phyloP scores from a whole-genome alignment of 2,329 filamentous ascomycete species.

The Calonectria pseudoreteaudii region DNA sequence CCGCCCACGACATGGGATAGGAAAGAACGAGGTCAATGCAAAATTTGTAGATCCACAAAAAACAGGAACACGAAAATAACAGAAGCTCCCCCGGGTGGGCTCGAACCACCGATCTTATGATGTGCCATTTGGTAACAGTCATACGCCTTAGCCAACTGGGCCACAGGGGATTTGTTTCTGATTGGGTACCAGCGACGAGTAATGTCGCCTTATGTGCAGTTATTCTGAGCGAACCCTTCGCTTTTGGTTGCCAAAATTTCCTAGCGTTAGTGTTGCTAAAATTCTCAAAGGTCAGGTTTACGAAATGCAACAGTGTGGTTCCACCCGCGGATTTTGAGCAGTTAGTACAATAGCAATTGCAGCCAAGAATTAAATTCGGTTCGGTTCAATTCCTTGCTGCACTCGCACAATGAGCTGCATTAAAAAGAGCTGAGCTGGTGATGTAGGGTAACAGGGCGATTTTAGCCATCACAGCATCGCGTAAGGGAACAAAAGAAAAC shows the following conservation, averaged over 20 bases:
- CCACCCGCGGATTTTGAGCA: background rate
- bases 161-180: background rate
- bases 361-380: background rate
- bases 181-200: background rate
- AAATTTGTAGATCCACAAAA: background rate
- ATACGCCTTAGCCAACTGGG: background rate
- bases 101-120: background rate
- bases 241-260: no score
- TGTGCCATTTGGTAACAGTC: background rate
- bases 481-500: background rate
- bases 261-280: no score
- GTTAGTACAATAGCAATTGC: background rate
- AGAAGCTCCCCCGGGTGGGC: background rate
- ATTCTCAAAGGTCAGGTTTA: background rate
- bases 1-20: no score
- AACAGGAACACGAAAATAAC: no score
- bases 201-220: background rate
- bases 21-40: no score
- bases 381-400: background rate
- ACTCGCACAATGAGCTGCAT: background rate
- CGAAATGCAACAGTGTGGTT: background rate
- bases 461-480: fast-evolving
- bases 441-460: background rate
- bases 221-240: no score
- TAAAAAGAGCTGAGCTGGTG: background rate